These are phyloP conservation scores for Solanum hybrid DNA, from an alignment of 305 asterid genomes.

Conservation along the genomic window DNA sequence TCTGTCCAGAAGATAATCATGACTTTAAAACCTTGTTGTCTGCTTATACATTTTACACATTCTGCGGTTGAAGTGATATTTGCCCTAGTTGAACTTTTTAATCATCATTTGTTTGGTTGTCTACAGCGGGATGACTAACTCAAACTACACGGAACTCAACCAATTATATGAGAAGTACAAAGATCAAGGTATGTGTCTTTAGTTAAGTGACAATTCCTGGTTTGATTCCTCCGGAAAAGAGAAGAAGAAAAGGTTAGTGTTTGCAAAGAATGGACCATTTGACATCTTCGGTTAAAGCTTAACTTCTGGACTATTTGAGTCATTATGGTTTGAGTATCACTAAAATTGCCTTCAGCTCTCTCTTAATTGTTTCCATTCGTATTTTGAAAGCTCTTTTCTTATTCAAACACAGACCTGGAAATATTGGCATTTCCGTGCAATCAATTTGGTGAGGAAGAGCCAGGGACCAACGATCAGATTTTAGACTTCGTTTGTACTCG, in stretches of 20 bases:
- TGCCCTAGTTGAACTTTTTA: not conserved
- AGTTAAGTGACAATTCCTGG: not conserved
- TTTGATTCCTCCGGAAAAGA: not conserved
- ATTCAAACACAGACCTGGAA: conserved; percentile 44
- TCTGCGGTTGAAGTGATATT: not conserved
- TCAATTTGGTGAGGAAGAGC: conserved; percentile 88
- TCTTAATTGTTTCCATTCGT: not conserved
- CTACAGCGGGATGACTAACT: conserved; percentile 79
- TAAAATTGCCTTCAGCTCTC: not conserved
- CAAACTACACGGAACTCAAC: conserved; percentile 72
- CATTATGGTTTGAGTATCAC: not conserved
- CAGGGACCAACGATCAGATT: conserved; percentile 45
- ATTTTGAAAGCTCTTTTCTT: not conserved
- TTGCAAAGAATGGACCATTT: not conserved
- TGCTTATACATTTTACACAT: not conserved
- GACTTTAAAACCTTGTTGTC: not conserved
- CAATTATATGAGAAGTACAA: conserved; percentile 54
- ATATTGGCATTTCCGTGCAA: conserved; percentile 83
- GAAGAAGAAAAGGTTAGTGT: not conserved
- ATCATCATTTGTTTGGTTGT: not conserved
- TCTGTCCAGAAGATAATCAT: not conserved
- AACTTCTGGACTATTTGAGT: not conserved
- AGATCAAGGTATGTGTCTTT: conserved; percentile 37
- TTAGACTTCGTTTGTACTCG: conserved; percentile 21
- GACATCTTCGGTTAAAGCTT: not conserved